These are phyloP conservation scores for Colletotrichum sp. DNA, from an alignment of 2,329 filamentous ascomycete genomes.

Conservation along the genomic window DNA sequence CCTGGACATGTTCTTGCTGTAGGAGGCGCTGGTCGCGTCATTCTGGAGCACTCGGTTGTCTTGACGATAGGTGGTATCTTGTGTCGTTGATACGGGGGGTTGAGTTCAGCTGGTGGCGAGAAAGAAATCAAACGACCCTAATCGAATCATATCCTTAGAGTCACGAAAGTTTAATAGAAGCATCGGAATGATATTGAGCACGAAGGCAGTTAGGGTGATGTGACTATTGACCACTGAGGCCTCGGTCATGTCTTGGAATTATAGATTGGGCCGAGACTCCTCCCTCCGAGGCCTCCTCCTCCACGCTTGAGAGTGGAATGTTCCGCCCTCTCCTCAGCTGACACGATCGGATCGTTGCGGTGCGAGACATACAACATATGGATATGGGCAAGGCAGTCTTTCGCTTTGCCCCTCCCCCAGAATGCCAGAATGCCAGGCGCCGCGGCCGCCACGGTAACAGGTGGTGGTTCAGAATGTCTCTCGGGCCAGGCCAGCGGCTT, in stretches of 20 bases:
- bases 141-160: not conserved
- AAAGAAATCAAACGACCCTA: not conserved
- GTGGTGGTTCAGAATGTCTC: not conserved
- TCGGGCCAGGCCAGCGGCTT: not conserved
- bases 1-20: slow-evolving; percentile 21
- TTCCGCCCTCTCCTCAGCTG: not conserved
- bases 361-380: not conserved
- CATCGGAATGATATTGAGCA: not conserved
- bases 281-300: not conserved
- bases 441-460: not conserved
- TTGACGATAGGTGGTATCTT: not conserved
- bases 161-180: not conserved
- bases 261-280: not conserved
- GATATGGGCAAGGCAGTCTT: not conserved
- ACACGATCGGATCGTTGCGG: not conserved
- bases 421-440: not conserved
- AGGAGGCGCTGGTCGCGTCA: not conserved
- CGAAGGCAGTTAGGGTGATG: not conserved
- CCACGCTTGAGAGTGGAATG: not conserved
- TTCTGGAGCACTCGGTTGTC: not conserved
- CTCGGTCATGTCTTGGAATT: not conserved
- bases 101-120: not conserved
- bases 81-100: not conserved
- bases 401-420: not conserved
- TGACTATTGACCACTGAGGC: not conserved